Conservation (phyloP, 140 eudicot species). For the Anethum foeniculum region DNA sequence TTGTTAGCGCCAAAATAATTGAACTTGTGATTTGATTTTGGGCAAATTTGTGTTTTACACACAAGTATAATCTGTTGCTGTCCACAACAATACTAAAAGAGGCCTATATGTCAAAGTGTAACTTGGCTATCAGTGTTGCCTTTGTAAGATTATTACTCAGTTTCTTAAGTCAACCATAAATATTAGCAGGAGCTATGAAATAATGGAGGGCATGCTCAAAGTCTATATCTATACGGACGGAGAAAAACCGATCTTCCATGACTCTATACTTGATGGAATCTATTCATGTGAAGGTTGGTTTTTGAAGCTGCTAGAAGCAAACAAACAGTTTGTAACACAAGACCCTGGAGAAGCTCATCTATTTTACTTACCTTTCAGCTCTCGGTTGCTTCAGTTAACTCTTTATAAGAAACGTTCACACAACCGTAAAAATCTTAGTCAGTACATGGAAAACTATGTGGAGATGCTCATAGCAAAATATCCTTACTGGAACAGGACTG, state of each 20-base stretch:
- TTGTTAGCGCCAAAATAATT: not conserved
- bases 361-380: slow-evolving; percentile 66
- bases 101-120: not conserved
- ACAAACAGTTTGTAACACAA: slow-evolving; percentile 53
- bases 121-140: not conserved
- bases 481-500: slow-evolving; percentile 65
- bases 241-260: slow-evolving; percentile 60
- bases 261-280: slow-evolving; percentile 61
- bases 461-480: slow-evolving; percentile 48
- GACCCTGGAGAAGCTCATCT: slow-evolving; percentile 59
- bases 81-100: not conserved
- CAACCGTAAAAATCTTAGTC: slow-evolving; percentile 48
- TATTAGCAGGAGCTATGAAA: slow-evolving; percentile 47
- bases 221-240: slow-evolving; percentile 68
- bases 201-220: slow-evolving; percentile 52
- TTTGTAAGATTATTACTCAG: not conserved
- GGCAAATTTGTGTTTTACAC: not conserved
- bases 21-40: not conserved
- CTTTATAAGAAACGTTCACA: slow-evolving; percentile 58
- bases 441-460: slow-evolving; percentile 47
- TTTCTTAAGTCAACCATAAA: slow-evolving; percentile 1
- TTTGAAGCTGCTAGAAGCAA: slow-evolving; percentile 57
- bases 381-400: slow-evolving; percentile 48
- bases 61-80: not conserved
- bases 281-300: slow-evolving; percentile 81